phyloP scores from a whole-genome alignment of 164 flowering plant genomes.

The Aristolochia contorta region DNA sequence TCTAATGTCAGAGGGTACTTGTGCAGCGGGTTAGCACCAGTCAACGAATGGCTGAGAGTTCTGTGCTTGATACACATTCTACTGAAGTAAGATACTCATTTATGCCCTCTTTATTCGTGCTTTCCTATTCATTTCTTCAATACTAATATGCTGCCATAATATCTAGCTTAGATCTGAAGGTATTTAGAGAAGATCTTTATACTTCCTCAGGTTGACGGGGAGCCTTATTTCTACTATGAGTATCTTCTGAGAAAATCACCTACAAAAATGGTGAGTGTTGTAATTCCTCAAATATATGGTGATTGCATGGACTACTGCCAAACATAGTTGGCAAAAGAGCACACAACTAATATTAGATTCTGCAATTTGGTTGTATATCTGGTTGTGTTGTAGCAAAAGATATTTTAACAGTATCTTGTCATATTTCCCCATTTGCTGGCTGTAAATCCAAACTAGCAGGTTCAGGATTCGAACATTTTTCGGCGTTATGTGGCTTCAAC shows the following conservation, averaged over 20 bases:
- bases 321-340: too few species aligned
- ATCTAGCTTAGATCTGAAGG: neutral
- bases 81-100: slow-evolving; percentile 37
- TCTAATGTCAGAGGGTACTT: slow-evolving; percentile 1
- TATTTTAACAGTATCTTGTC: neutral
- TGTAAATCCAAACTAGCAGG: slow-evolving; percentile 40
- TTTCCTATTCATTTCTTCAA: neutral
- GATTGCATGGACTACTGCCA: too few species aligned
- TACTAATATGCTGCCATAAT: neutral
- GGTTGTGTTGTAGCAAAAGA: neutral
- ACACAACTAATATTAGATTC: neutral
- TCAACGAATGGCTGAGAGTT: slow-evolving; percentile 81
- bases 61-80: slow-evolving; percentile 75
- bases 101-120: neutral
- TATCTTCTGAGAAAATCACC: slow-evolving; percentile 93
- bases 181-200: neutral
- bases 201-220: slow-evolving; percentile 63
- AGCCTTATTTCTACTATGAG: slow-evolving; percentile 84
- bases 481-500: slow-evolving; percentile 79
- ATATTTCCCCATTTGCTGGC: neutral
- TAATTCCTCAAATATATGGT: too few species aligned
- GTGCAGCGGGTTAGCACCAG: slow-evolving; percentile 76
- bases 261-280: slow-evolving; percentile 49
- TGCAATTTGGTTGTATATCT: neutral
- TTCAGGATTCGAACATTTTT: slow-evolving; percentile 48